phyloP scores from a whole-genome alignment of 2,329 filamentous ascomycete species.

The Spiromastix sp. region DNA sequence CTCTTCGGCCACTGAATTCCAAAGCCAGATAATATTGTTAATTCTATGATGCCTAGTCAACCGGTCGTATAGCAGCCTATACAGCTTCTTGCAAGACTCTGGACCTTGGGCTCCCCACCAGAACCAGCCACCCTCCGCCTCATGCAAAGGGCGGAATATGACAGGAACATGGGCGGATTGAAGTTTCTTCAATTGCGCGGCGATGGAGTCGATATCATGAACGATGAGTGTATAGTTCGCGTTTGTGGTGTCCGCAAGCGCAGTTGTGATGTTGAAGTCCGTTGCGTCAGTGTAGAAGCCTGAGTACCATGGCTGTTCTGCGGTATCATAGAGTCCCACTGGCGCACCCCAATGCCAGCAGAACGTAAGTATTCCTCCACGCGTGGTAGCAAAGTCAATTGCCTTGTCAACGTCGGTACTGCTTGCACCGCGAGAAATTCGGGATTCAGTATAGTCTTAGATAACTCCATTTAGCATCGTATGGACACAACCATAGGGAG shows the following conservation, averaged over 20 bases:
- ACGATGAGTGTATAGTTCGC: conserved; percentile 49
- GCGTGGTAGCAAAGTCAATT: conserved; percentile 29
- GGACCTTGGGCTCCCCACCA: conserved; percentile 43
- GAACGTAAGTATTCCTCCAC: conserved; percentile 39
- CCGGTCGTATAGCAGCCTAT: conserved; percentile 34
- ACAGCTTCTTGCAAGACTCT: conserved; percentile 37
- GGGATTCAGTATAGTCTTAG: conserved; percentile 35
- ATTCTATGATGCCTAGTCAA: conserved; percentile 35
- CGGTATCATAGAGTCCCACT: conserved; percentile 36
- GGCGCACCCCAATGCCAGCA: conserved; percentile 43
- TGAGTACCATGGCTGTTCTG: conserved; percentile 36
- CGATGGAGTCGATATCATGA: conserved; percentile 48
- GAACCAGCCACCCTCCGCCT: conserved; percentile 43
- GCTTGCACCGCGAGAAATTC: conserved; percentile 32
- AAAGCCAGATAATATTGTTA: conserved; percentile 42
- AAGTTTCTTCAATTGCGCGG: conserved; percentile 22
- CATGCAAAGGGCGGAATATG: conserved; percentile 40
- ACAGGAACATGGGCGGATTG: conserved; percentile 36
- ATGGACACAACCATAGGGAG: neutral
- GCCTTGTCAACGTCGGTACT: conserved; percentile 38
- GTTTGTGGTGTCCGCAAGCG: conserved; percentile 45
- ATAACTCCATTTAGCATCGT: neutral
- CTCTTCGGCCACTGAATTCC: conserved; percentile 36
- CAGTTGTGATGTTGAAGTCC: conserved; percentile 33
- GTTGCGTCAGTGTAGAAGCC: conserved; percentile 43